Conservation (phyloP, 163 green algal species). For the Scenedesmus sp. region DNA sequence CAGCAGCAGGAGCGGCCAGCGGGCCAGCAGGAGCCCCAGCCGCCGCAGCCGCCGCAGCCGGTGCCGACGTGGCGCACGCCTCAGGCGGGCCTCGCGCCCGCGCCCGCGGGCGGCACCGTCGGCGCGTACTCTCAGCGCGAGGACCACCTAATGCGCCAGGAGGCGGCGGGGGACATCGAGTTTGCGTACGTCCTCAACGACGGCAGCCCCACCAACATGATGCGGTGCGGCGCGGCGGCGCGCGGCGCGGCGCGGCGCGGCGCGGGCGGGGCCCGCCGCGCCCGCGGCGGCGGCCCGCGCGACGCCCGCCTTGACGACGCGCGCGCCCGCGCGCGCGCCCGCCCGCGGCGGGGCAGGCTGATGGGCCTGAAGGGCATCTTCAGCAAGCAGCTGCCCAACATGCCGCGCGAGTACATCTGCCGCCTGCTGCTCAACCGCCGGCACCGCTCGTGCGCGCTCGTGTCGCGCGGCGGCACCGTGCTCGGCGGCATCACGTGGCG, state of each 20-base stretch:
- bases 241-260: too few relatives aligned
- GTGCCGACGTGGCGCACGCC: neutral
- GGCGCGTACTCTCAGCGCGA: slow-evolving; percentile 80
- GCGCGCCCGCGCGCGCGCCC: too few relatives aligned
- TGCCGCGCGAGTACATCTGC: slow-evolving; percentile 97
- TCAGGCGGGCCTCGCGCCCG: neutral
- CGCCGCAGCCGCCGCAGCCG: neutral
- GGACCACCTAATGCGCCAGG: slow-evolving; percentile 69
- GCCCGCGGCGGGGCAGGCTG: too few relatives aligned
- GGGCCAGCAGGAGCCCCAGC: slow-evolving; percentile 10
- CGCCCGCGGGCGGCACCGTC: neutral
- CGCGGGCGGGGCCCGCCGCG: too few relatives aligned
- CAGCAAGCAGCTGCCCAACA: slow-evolving; percentile 98
- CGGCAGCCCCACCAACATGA: slow-evolving; percentile 71
- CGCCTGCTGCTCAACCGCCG: slow-evolving; percentile 63
- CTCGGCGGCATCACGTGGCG: slow-evolving; percentile 97
- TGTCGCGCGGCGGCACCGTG: slow-evolving; percentile 61
- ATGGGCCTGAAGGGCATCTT: slow-evolving; percentile 97
- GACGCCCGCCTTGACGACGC: too few relatives aligned
- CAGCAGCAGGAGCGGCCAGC: neutral
- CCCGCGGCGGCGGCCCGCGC: too few relatives aligned
- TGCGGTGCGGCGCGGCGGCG: slow-evolving; percentile 52
- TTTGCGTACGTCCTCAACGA: slow-evolving; percentile 88
- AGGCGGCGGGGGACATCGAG: slow-evolving; percentile 75
- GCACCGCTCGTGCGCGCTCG: slow-evolving; percentile 53